These are phyloP conservation scores for Pinus albicaulis DNA, from an alignment of 75 land plant genomes.

Conservation along the genomic window DNA sequence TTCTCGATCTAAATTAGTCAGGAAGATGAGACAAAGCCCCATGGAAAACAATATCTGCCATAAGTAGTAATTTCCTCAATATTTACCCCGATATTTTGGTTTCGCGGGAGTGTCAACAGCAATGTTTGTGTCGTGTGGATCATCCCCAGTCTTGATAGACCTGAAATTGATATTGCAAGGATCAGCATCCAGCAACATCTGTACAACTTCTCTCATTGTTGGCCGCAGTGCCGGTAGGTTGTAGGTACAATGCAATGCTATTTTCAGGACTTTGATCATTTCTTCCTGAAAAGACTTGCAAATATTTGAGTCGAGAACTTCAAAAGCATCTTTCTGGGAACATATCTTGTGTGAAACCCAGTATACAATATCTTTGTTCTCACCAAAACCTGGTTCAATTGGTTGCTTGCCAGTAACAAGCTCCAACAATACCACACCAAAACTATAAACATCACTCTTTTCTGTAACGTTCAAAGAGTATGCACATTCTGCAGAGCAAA, in stretches of 20 bases:
- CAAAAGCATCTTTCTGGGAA: constrained; percentile 35
- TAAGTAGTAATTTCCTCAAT: too few relatives aligned
- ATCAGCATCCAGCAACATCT: constrained; percentile 62
- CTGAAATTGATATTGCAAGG: constrained; percentile 16
- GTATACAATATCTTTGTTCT: constrained; percentile 65
- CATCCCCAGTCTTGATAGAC: background rate
- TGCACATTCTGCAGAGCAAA: constrained; percentile 49
- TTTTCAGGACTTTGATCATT: constrained; percentile 53
- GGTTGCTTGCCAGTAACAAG: constrained; percentile 82
- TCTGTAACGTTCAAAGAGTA: constrained; percentile 58
- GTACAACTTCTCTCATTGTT: constrained; percentile 80
- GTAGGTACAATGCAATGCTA: constrained; percentile 74
- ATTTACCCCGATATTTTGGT: too few relatives aligned
- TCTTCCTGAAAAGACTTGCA: constrained; percentile 38
- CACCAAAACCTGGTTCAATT: constrained; percentile 70
- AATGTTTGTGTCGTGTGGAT: background rate
- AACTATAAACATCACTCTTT: constrained; percentile 92
- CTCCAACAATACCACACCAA: constrained; percentile 94
- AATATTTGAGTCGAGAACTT: constrained; percentile 44
- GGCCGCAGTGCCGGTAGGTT: constrained; percentile 60
- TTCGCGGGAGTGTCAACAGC: background rate
- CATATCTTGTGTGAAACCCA: constrained; percentile 61
- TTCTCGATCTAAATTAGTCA: too few relatives aligned
- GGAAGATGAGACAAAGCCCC: too few relatives aligned
- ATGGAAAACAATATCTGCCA: too few relatives aligned